Base-by-base conservation (phyloP, 2,329 filamentous ascomycete species). In the Epichloe elymi region DNA sequence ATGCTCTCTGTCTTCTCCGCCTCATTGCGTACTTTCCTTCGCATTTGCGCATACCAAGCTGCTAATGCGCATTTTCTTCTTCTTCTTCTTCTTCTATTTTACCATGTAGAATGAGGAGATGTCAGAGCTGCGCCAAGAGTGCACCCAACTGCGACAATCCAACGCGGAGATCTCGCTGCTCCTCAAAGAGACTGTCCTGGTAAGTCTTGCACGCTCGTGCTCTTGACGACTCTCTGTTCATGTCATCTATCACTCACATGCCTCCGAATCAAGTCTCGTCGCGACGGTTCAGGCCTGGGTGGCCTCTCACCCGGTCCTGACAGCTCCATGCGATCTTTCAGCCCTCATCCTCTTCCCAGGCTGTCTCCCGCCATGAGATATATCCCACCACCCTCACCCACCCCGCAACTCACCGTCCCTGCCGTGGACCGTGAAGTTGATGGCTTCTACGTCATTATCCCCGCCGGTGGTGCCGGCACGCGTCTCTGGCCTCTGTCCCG, bases 381-480 rank as follows among this genome's bases (percentile, higher is more conserved):
- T 36, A 53, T 46, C 44, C 53, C 51, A 33, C 50, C 49, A 15
- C 53, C 50, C 15, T 53, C 49, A n/a, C 55, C 47, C 38, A 54
- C 39, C 48, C 53, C 51, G 33, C 50, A 41, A 23, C 50, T 41
- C 48, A 55, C 30, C 38, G 46, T 49, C 20, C 57, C 33, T 49
- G 55, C 43, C 49, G 51, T 38, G 50, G 52, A 54, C 26, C 58
- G 57, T 30, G 59, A 60, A 51, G 54, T 60, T 40, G 57, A 57
- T n/a, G 59, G 59, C 40, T 60, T 60, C 50, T 60, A 59, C 49
- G 58, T 59, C 46, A 58, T 60, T 20, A 60, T 60, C 38, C 59
- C 59, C 11, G 59, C 59, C n/a, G 59, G 59, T 45, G 59, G 59
- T 52, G 59, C 59, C 41, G 59, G 59, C 26, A 60, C 59, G 51